Conservation (phyloP, 2,329 filamentous ascomycete species). For the Hortaea werneckii region DNA sequence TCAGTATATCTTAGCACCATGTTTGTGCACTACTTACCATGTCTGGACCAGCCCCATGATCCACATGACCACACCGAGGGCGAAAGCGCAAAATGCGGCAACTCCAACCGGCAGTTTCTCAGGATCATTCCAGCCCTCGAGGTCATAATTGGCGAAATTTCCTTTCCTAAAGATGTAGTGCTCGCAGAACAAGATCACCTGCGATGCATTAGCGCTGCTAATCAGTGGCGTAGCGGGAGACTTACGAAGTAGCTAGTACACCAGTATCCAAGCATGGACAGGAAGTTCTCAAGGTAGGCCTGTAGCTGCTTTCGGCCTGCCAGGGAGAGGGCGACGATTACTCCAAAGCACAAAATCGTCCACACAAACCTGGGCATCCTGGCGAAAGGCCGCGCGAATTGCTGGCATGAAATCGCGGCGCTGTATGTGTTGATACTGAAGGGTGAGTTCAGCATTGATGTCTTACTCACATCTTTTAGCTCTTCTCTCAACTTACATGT, state of each 20-base stretch:
- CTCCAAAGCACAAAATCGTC: slow-evolving; percentile 34
- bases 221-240: too few relatives aligned
- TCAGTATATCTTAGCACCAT: background rate
- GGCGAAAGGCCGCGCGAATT: slow-evolving; percentile 39
- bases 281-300: slow-evolving; percentile 36
- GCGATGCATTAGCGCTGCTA: too few relatives aligned
- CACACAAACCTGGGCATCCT: slow-evolving; percentile 43
- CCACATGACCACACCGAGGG: slow-evolving; percentile 34
- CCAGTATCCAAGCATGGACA: slow-evolving; percentile 39
- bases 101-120: slow-evolving; percentile 32
- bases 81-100: slow-evolving; percentile 30
- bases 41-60: slow-evolving; percentile 43
- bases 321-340: slow-evolving; percentile 34
- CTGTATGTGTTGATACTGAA: slow-evolving; percentile 30
- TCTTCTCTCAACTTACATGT: slow-evolving; percentile 11
- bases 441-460: too few relatives aligned
- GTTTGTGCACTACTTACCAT: background rate
- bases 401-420: slow-evolving; percentile 36
- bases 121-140: slow-evolving; percentile 37
- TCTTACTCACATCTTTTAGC: too few relatives aligned
- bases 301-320: slow-evolving; percentile 34
- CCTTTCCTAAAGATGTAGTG: slow-evolving; percentile 35
- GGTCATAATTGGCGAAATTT: slow-evolving; percentile 32
- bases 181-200: slow-evolving; percentile 33
- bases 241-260: slow-evolving; percentile 34